phyloP scores from a whole-genome alignment of 2,329 filamentous ascomycete genomes.

The Aspergillus ibericus region DNA sequence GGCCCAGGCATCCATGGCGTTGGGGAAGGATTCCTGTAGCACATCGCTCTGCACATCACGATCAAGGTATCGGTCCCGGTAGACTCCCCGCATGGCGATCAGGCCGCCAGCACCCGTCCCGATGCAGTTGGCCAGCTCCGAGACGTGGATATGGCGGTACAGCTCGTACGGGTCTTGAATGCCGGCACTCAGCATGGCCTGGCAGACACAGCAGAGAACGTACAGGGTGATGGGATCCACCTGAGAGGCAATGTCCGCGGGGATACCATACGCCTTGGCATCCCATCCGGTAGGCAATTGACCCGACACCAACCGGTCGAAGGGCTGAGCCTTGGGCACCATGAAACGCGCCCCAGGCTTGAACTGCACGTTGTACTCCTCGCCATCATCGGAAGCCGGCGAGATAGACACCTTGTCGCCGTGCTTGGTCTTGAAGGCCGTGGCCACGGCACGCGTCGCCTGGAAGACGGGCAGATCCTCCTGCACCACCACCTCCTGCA shows the following conservation, averaged over 20 bases:
- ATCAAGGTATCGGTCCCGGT: constrained; percentile 90
- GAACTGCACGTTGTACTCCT: constrained; percentile 67
- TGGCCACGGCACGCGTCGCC: background rate
- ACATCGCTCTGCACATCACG: constrained; percentile 95
- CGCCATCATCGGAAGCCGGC: background rate
- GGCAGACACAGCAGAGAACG: constrained; percentile 84
- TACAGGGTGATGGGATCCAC: constrained; percentile 92
- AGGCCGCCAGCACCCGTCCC: constrained; percentile 95
- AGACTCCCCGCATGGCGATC: constrained; percentile 85
- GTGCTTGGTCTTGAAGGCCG: background rate
- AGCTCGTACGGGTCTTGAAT: constrained; percentile 99
- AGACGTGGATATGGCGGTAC: constrained; percentile 96
- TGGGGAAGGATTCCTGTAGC: constrained; percentile 97
- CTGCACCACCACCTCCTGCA: constrained; percentile 92
- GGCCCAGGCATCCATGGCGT: constrained; percentile 98
- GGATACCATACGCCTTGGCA: constrained; percentile 87
- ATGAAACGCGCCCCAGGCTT: constrained; percentile 85
- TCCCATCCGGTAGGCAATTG: constrained; percentile 97
- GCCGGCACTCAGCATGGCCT: constrained; percentile 82
- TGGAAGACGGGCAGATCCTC: constrained; percentile 86
- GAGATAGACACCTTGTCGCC: background rate
- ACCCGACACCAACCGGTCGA: constrained; percentile 65
- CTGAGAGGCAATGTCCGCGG: constrained; percentile 91
- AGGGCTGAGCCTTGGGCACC: constrained; percentile 4
- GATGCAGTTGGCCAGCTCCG: constrained; percentile 92